phyloP scores from a whole-genome alignment of 2,329 filamentous ascomycete genomes.

The Tolypocladium amazonense region DNA sequence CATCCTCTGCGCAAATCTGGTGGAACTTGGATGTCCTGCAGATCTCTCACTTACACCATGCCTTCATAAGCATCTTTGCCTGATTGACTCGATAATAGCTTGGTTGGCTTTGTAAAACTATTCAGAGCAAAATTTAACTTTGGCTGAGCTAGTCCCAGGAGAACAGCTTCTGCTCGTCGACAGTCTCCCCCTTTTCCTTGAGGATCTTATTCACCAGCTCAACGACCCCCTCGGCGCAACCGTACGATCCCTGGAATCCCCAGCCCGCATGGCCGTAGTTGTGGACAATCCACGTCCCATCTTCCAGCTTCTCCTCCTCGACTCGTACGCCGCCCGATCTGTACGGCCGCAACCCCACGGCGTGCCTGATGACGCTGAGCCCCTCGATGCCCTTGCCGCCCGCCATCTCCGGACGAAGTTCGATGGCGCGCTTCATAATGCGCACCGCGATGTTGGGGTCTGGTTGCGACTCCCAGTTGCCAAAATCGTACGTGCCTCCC shows the following conservation, averaged over 20 bases:
- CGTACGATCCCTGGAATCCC: conserved; percentile 63
- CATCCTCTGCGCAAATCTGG: no score
- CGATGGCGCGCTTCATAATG: conserved; percentile 72
- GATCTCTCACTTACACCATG: neutral
- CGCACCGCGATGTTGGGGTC: conserved; percentile 71
- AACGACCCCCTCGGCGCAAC: conserved; percentile 56
- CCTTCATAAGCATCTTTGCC: neutral
- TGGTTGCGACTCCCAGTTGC: conserved; percentile 68
- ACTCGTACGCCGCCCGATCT: conserved; percentile 64
- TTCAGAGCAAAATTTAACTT: no score
- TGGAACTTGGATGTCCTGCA: no score
- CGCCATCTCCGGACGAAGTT: conserved; percentile 53
- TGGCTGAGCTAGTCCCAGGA: conserved; percentile 6
- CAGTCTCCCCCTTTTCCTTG: conserved; percentile 14
- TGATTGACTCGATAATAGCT: neutral
- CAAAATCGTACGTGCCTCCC: conserved; percentile 74
- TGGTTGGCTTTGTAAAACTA: neutral
- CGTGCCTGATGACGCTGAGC: conserved; percentile 68
- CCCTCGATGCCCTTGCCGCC: conserved; percentile 58
- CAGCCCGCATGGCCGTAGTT: conserved; percentile 73
- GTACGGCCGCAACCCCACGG: conserved; percentile 70
- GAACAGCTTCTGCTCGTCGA: conserved; percentile 20
- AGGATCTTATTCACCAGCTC: conserved; percentile 55
- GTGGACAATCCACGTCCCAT: conserved; percentile 59
- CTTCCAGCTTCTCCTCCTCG: conserved; percentile 44